phyloP scores from a whole-genome alignment of 768 basidiomycete genomes.

The Auricularia heimuer region DNA sequence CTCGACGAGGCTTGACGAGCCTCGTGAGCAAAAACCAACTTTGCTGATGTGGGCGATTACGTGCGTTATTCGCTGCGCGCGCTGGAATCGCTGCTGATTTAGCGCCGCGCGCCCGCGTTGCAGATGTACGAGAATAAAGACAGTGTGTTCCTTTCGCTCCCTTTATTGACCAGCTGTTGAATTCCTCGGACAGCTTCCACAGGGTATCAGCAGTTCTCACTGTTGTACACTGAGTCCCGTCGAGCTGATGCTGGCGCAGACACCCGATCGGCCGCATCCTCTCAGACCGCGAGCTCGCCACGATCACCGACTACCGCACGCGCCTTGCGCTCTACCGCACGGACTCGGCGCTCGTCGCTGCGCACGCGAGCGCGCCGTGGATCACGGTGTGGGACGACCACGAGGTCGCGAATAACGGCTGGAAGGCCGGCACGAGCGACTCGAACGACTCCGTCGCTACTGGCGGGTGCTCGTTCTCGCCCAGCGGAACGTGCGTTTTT shows the following conservation, averaged over 20 bases:
- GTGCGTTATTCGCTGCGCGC: conserved; percentile 21
- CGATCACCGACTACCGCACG: conserved; percentile 45
- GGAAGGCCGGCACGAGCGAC: conserved; percentile 47
- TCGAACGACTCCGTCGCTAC: conserved; percentile 37
- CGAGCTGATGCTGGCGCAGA: conserved; percentile 17
- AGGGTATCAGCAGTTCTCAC: too few relatives aligned
- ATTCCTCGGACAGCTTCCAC: too few relatives aligned
- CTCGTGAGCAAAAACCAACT: too few relatives aligned
- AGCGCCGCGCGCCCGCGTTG: too few relatives aligned
- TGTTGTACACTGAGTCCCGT: too few relatives aligned
- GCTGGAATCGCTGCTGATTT: too few relatives aligned
- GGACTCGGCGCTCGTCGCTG: conserved; percentile 36
- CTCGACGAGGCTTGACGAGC: too few relatives aligned
- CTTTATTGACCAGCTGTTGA: conserved; percentile 20
- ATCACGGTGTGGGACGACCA: conserved; percentile 41
- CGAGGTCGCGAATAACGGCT: conserved; percentile 45
- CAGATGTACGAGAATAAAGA: conserved; percentile 36
- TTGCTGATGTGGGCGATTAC: conserved; percentile 34
- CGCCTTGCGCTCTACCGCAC: conserved; percentile 44
- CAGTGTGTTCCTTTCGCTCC: conserved; percentile 4
- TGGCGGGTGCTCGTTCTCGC: conserved; percentile 39
- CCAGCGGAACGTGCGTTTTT: conserved; percentile 35
- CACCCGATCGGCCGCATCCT: conserved; percentile 39
- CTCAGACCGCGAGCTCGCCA: conserved; percentile 45
- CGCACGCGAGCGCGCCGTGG: conserved; percentile 45